Percentiles rank a stretch among this genome's conserved stretches.
These are phyloP conservation scores for Lichtheimia corymbifera DNA, from an alignment of 371 early-diverging fungal species.

Conservation along the genomic window DNA sequence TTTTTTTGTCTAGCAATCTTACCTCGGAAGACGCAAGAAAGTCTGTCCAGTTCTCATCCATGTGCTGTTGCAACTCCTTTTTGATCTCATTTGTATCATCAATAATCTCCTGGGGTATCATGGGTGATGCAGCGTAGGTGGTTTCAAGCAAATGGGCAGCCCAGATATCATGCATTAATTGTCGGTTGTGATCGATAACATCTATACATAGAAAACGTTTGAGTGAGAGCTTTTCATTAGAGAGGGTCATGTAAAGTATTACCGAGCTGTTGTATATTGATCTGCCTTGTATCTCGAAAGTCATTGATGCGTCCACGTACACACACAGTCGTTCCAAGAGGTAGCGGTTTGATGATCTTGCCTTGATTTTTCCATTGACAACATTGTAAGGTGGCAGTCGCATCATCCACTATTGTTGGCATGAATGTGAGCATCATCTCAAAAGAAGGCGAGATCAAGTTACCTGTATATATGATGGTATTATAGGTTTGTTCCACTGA, in stretches of 20 bases:
- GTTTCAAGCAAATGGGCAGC: background rate
- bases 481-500: slow-evolving; percentile 7
- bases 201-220: background rate
- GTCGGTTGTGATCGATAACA: slow-evolving; percentile 1
- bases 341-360: background rate
- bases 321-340: slow-evolving; percentile 3
- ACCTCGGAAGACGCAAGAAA: background rate
- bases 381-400: slow-evolving; percentile 6
- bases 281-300: background rate
- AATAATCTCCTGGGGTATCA: background rate
- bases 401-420: slow-evolving; percentile 11
- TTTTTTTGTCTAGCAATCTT: background rate
- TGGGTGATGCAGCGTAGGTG: background rate
- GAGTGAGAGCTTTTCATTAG: background rate
- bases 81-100: background rate
- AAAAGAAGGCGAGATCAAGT: background rate
- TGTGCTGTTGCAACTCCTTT: background rate
- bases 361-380: slow-evolving; percentile 4
- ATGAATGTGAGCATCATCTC: background rate
- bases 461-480: slow-evolving; percentile 7
- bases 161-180: slow-evolving; percentile 7
- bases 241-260: background rate
- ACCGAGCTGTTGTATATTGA: slow-evolving; percentile 2
- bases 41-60: background rate
- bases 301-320: slow-evolving; percentile 3